Base-by-base conservation (phyloP, 352 stramenopile species). In the Phytophthora chlamydospora region DNA sequence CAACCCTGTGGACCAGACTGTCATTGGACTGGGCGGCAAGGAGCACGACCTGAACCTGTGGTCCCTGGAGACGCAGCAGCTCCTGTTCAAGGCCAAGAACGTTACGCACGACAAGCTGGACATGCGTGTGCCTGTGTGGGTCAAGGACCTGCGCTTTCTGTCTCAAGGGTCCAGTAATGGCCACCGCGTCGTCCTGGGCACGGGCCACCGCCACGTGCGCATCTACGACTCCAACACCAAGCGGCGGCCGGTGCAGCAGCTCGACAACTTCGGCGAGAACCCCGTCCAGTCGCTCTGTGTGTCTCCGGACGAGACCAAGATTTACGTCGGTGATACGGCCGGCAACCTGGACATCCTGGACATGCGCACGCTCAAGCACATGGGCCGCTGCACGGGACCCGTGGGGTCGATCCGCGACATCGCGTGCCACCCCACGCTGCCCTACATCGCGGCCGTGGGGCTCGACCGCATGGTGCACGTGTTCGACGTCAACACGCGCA, bases 391-490 rank as follows among this genome's bases (percentile, higher is more conserved):
- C 54, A 95, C 91, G 11, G 92, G 91, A 7, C 89, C 93, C 0
- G 88, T 91, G 14, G 95, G 95, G 9, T 96, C 90, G 3, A 92
- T 98, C 35, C 88, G 91, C 24, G 79, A 95, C 66, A 83, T 98
- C 29, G 75, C 79, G 13, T 88, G 85, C 55, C 94, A 98, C 67
- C 87, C 90, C 29, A 97, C 90, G 39, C 71, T 97, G 31, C 92
- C 94, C 21, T 85, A 94, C 52, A 62, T 98, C 31, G 89, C 90
- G 7, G 88, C 88, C 2, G 96, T 98, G 12, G 93, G 96, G 0
- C 72, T 98, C 17, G 96, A 98, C 80, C 88, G 96, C 33, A 98
- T 98, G 73, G 79, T 98, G 42, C 89, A 97, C 70, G 87, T 97
- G 29, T 98, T 97, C 60, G 85, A 98, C 69, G 67, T 94, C 14